Conservation (phyloP, 768 basidiomycete species). For the Dictyophora rubrovolvata region DNA sequence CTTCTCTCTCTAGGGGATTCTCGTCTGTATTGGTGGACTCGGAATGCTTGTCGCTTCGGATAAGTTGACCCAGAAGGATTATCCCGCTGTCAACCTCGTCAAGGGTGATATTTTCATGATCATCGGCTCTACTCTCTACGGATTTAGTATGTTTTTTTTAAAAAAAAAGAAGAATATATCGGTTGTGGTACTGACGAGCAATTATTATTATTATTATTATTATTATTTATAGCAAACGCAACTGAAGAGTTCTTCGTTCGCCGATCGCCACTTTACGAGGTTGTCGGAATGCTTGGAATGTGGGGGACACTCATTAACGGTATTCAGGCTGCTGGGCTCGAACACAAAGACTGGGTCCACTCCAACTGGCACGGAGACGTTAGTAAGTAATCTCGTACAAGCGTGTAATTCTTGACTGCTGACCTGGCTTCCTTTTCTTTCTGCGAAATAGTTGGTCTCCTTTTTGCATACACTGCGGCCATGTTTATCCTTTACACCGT, state of each 20-base stretch:
- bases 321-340: constrained; percentile 64
- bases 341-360: constrained; percentile 54
- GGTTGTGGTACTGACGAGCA: neutral
- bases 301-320: constrained; percentile 76
- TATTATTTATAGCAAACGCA: constrained; percentile 51
- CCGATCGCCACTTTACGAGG: constrained; percentile 70
- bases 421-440: constrained; percentile 30
- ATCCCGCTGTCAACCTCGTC: constrained; percentile 48
- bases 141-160: constrained; percentile 54
- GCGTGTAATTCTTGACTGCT: neutral
- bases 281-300: constrained; percentile 74
- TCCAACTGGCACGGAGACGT: constrained; percentile 67
- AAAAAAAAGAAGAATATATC: neutral
- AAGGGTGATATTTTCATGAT: constrained; percentile 86
- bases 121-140: constrained; percentile 75
- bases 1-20: constrained; percentile 42
- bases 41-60: constrained; percentile 76
- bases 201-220: neutral
- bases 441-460: constrained; percentile 35
- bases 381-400: constrained; percentile 32
- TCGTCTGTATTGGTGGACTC: constrained; percentile 65
- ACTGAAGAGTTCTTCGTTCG: constrained; percentile 85
- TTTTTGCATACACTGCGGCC: constrained; percentile 50
- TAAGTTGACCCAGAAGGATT: constrained; percentile 67
- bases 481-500: constrained; percentile 82